These are phyloP conservation scores for Limnanthes douglasii DNA, from an alignment of 345 rosid species.

Conservation along the genomic window DNA sequence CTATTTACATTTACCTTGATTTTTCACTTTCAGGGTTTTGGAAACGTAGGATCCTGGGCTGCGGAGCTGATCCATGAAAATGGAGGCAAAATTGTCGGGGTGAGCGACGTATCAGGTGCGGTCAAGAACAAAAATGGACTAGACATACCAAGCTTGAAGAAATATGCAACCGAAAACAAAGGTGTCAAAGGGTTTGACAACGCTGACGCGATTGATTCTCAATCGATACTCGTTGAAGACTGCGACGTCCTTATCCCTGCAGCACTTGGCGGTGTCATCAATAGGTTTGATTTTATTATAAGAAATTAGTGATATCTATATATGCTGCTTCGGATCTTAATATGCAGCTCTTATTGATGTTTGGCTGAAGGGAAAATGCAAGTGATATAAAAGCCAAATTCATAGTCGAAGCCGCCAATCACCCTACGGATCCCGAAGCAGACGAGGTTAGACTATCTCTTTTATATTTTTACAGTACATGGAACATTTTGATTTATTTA, in stretches of 20 bases:
- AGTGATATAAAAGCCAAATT: slow-evolving; percentile 76
- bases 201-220: slow-evolving; percentile 36
- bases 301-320: background rate
- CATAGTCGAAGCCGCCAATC: slow-evolving; percentile 88
- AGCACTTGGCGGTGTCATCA: slow-evolving; percentile 90
- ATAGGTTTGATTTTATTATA: slow-evolving; percentile 38
- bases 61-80: slow-evolving; percentile 57
- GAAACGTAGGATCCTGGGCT: slow-evolving; percentile 98
- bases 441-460: slow-evolving; percentile 47
- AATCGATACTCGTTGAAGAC: slow-evolving; percentile 58
- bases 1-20: background rate
- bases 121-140: slow-evolving; percentile 70
- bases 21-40: slow-evolving; percentile 63
- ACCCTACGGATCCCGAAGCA: slow-evolving; percentile 96
- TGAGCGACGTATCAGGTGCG: slow-evolving; percentile 81
- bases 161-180: slow-evolving; percentile 41
- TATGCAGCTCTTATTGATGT: background rate
- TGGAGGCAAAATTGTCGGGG: slow-evolving; percentile 80
- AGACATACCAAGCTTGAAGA: slow-evolving; percentile 39
- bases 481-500: too few species aligned
- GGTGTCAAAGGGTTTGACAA: slow-evolving; percentile 78
- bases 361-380: slow-evolving; percentile 59
- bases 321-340: background rate
- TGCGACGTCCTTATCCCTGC: slow-evolving; percentile 87
- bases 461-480: background rate